A percentile compares a stretch with the other conserved stretches of the same genome.
phyloP scores from a whole-genome alignment of 768 basidiomycete genomes.

The Omphalotus guepiniiformis region DNA sequence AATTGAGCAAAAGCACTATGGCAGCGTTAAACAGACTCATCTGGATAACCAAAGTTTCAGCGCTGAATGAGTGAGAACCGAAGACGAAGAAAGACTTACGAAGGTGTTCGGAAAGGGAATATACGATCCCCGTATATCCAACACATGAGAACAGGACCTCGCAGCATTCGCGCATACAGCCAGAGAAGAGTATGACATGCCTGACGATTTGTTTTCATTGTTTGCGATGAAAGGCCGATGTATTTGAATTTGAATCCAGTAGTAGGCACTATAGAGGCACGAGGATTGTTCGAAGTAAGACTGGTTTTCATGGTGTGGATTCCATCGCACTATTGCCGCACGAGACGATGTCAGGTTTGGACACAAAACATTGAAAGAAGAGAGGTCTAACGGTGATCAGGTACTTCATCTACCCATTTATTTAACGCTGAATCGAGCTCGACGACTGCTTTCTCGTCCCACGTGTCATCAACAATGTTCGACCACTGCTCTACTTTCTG shows the following conservation, averaged over 20 bases:
- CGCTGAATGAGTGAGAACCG: neutral
- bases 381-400: constrained; percentile 27
- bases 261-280: constrained; percentile 40
- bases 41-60: neutral
- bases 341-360: constrained; percentile 9
- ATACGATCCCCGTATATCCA: constrained; percentile 34
- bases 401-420: constrained; percentile 53
- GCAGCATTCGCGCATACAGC: constrained; percentile 29
- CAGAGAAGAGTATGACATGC: constrained; percentile 56
- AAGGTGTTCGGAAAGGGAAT: constrained; percentile 5
- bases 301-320: constrained; percentile 33
- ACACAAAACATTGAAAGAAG: constrained; percentile 15
- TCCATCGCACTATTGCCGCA: constrained; percentile 36
- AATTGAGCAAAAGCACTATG: constrained; percentile 43
- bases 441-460: neutral
- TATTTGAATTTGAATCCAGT: constrained; percentile 38
- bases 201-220: constrained; percentile 34
- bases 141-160: constrained; percentile 52
- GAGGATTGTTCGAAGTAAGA: constrained; percentile 45
- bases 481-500: neutral
- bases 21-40: constrained; percentile 32
- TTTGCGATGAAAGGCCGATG: constrained; percentile 57
- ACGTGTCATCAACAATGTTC: neutral
- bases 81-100: neutral
- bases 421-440: constrained; percentile 50